phyloP scores from a whole-genome alignment of 2,329 filamentous ascomycete species.

The Scedosporium minutisporum region DNA sequence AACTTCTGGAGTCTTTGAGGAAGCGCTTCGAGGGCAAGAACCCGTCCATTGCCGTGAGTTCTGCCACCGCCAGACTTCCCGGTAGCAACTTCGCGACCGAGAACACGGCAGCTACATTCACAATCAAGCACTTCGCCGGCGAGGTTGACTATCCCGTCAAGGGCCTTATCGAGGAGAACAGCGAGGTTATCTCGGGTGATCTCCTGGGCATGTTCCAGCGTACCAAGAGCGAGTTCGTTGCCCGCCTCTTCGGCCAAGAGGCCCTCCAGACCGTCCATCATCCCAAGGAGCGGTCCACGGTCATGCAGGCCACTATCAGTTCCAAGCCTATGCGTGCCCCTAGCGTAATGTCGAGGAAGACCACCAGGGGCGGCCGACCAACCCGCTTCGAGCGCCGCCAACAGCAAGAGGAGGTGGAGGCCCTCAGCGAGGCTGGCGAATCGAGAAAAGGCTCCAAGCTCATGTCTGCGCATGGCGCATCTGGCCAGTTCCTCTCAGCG shows the following conservation, averaged over 20 bases:
- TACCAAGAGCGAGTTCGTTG: conserved; percentile 80
- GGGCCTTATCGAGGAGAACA: conserved; percentile 87
- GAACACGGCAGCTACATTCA: conserved; percentile 72
- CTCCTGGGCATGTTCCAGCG: conserved; percentile 87
- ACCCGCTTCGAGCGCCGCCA: conserved; percentile 26
- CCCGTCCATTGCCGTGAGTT: conserved; percentile 71
- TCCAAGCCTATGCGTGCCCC: conserved; percentile 90
- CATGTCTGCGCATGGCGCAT: conserved; percentile 69
- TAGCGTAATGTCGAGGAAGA: conserved; percentile 80
- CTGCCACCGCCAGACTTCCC: conserved; percentile 64
- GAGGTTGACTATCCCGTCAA: conserved; percentile 90
- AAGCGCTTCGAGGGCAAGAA: conserved; percentile 96
- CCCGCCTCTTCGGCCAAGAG: conserved; percentile 90
- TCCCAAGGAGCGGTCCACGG: conserved; percentile 77
- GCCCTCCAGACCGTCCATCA: conserved; percentile 88
- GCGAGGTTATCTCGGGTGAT: conserved; percentile 90
- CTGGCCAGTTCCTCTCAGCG: conserved; percentile 82
- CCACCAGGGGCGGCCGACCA: conserved; percentile 24
- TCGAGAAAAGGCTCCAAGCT: conserved; percentile 31
- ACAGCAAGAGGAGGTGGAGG: conserved; percentile 37
- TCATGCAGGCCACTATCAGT: conserved; percentile 93
- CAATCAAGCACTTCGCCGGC: conserved; percentile 89
- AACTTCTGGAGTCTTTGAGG: conserved; percentile 80
- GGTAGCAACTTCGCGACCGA: conserved; percentile 86
- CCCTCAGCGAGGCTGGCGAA: conserved; percentile 37